phyloP scores from a whole-genome alignment of 345 rosid genomes.

The Gossypium turneri region DNA sequence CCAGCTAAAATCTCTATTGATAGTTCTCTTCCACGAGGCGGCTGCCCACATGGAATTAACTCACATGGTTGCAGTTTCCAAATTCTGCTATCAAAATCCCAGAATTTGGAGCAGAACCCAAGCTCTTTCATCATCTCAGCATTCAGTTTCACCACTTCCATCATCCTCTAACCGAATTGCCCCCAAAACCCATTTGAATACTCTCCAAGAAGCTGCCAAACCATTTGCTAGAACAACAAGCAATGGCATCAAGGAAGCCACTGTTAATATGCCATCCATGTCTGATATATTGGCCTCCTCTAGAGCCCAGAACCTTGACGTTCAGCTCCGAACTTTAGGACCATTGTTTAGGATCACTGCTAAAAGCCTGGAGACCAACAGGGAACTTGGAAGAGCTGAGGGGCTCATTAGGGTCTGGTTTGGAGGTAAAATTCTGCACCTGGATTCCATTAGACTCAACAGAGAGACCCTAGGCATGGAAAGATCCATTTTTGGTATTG shows the following conservation, averaged over 20 bases:
- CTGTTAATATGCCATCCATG: conserved; percentile 53
- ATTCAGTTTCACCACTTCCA: not conserved
- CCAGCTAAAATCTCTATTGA: not conserved
- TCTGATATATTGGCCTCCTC: conserved; percentile 61
- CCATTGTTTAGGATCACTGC: conserved; percentile 84
- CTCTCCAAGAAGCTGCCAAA: not conserved
- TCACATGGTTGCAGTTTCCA: conserved; percentile 10
- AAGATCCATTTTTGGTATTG: conserved; percentile 76
- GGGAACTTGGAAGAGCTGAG: conserved; percentile 73
- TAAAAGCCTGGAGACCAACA: conserved; percentile 43
- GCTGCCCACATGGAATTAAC: conserved; percentile 5
- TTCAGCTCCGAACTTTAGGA: conserved; percentile 63
- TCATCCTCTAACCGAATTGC: not conserved
- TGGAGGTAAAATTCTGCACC: conserved; percentile 71
- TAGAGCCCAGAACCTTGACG: conserved; percentile 65
- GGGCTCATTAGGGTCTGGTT: conserved; percentile 74
- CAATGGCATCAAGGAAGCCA: not conserved
- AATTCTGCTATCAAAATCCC: conserved; percentile 16
- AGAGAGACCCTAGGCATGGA: conserved; percentile 76
- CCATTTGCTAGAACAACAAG: not conserved
- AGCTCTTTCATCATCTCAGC: not conserved
- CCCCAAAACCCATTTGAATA: conserved; percentile 18
- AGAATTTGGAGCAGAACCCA: not conserved
- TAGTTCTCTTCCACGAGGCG: not conserved
- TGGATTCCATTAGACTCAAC: conserved; percentile 66